phyloP scores from a whole-genome alignment of 345 rosid species.

The Eucalyptus fibrosa region DNA sequence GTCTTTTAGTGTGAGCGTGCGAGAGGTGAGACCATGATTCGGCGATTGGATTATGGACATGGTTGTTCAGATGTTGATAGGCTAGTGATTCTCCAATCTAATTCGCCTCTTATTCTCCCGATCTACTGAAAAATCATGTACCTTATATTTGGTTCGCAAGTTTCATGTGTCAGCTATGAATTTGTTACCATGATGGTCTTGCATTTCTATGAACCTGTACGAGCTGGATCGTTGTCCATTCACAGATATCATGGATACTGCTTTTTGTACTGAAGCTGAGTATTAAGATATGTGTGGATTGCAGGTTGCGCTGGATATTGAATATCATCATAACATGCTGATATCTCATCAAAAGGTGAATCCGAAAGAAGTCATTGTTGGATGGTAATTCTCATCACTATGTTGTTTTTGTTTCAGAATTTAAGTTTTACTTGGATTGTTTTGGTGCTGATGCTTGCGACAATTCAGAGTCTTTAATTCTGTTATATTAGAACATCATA shows the following conservation, averaged over 20 bases:
- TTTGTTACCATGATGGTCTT: neutral
- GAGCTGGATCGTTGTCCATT: neutral
- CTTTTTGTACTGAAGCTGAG: neutral
- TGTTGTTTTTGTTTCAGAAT: neutral
- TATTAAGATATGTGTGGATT: neutral
- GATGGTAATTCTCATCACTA: conserved; percentile 46
- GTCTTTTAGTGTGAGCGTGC: neutral
- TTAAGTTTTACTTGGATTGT: neutral
- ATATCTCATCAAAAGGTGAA: conserved; percentile 81
- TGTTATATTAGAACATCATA: neutral
- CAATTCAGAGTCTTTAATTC: neutral
- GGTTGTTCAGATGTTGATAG: neutral
- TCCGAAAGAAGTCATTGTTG: conserved; percentile 90
- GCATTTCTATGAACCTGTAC: neutral
- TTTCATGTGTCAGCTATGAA: neutral
- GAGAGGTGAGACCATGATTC: neutral
- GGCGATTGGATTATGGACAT: neutral
- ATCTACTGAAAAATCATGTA: neutral
- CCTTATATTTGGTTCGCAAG: neutral
- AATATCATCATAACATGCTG: conserved; percentile 91
- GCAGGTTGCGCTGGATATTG: conserved; percentile 96
- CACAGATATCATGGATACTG: neutral
- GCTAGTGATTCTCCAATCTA: neutral
- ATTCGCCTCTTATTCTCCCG: neutral
- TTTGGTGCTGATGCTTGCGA: neutral